phyloP scores from a whole-genome alignment of 352 stramenopile species.

The Phytophthora sp. region DNA sequence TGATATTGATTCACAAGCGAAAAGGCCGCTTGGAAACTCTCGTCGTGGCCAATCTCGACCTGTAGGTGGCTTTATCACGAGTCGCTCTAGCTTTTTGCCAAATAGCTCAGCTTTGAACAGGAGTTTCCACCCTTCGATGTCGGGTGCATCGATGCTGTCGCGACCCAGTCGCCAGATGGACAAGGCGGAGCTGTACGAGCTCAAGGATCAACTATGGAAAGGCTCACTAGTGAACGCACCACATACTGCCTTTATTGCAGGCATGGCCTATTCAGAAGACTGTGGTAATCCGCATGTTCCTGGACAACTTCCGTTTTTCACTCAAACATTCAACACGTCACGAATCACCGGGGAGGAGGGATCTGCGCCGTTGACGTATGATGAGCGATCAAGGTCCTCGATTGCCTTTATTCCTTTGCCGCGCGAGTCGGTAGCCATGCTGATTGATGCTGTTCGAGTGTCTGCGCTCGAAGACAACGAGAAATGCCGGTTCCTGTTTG shows the following conservation, averaged over 20 bases:
- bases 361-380: neutral
- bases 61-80: slow-evolving; percentile 3
- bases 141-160: slow-evolving; percentile 18
- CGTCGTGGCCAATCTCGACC: slow-evolving; percentile 8
- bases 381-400: slow-evolving; percentile 19
- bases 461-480: slow-evolving; percentile 57
- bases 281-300: slow-evolving; percentile 17
- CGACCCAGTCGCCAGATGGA: slow-evolving; percentile 36
- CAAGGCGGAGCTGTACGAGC: slow-evolving; percentile 41
- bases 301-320: slow-evolving; percentile 44
- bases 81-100: slow-evolving; percentile 39
- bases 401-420: slow-evolving; percentile 45
- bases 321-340: slow-evolving; percentile 46
- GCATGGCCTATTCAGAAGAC: neutral
- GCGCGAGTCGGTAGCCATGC: slow-evolving; percentile 60
- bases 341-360: slow-evolving; percentile 13
- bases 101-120: slow-evolving; percentile 26
- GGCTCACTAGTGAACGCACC: slow-evolving; percentile 30
- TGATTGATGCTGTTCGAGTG: slow-evolving; percentile 62
- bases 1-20: neutral
- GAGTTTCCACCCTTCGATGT: slow-evolving; percentile 18
- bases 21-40: slow-evolving; percentile 10
- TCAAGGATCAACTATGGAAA: slow-evolving; percentile 50
- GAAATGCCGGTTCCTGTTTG: slow-evolving; percentile 71
- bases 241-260: neutral